phyloP scores from a whole-genome alignment of 2,329 filamentous ascomycete species.

The Verticillium albo-atrum region DNA sequence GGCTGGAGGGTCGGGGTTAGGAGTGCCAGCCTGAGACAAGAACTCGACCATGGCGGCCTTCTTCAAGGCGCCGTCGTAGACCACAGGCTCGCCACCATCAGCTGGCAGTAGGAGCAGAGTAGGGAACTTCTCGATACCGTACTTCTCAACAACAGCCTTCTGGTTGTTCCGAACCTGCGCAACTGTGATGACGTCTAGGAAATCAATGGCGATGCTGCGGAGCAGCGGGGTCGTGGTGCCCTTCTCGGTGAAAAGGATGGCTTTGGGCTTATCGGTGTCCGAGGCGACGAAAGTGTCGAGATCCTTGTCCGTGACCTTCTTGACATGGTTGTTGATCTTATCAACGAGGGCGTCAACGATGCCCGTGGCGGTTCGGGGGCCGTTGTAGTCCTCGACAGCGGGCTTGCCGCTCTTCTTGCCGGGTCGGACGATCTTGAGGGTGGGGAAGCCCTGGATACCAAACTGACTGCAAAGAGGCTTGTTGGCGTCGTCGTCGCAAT shows the following conservation, averaged over 20 bases:
- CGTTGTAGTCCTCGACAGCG: conserved; percentile 85
- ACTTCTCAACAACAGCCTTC: conserved; percentile 63
- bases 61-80: conserved; percentile 80
- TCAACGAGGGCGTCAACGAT: conserved; percentile 83
- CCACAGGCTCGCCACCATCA: conserved; percentile 60
- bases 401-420: conserved; percentile 85
- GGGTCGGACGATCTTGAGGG: conserved; percentile 87
- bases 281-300: conserved; percentile 70
- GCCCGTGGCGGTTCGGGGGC: conserved; percentile 73
- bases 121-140: conserved; percentile 74
- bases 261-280: conserved; percentile 68
- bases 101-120: conserved; percentile 75
- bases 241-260: conserved; percentile 90
- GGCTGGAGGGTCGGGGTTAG: conserved; percentile 72
- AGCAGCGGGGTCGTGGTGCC: conserved; percentile 79
- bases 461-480: conserved; percentile 81
- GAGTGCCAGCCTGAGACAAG: conserved; percentile 70
- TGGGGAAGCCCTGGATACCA: conserved; percentile 92
- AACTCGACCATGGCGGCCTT: conserved; percentile 80
- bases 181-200: conserved; percentile 71
- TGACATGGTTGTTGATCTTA: conserved; percentile 90
- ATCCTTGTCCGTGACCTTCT: conserved; percentile 73
- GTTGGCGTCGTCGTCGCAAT: conserved; percentile 92
- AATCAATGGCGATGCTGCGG: conserved; percentile 85
- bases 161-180: conserved; percentile 85